These are phyloP conservation scores for Pseudonectria foliicola DNA, from an alignment of 2,329 filamentous ascomycete genomes.

Conservation along the genomic window DNA sequence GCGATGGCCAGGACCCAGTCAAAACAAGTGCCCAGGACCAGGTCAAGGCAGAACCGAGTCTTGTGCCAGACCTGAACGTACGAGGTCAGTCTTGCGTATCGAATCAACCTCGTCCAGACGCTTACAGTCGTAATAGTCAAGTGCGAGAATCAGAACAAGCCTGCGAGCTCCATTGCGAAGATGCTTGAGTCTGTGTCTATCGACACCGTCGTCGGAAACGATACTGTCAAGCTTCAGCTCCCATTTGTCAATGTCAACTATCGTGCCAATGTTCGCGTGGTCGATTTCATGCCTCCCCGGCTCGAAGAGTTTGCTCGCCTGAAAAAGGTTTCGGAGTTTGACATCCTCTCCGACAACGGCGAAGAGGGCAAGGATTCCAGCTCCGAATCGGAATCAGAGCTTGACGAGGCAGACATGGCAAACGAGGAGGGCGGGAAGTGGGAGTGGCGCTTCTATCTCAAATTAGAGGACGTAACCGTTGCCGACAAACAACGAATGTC, in stretches of 20 bases:
- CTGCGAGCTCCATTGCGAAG: constrained; percentile 28
- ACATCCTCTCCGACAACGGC: constrained; percentile 40
- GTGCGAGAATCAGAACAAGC: constrained; percentile 36
- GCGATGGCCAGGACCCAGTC: constrained; percentile 7
- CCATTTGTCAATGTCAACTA: constrained; percentile 73
- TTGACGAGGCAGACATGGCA: constrained; percentile 13
- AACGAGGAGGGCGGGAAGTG: constrained; percentile 38
- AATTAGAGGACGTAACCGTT: constrained; percentile 61
- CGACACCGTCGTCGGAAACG: constrained; percentile 35
- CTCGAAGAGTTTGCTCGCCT: constrained; percentile 64
- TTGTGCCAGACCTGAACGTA: constrained; percentile 23
- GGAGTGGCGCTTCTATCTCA: constrained; percentile 79
- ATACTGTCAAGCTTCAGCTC: constrained; percentile 34
- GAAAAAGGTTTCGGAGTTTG: constrained; percentile 36
- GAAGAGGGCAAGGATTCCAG: constrained; percentile 15
- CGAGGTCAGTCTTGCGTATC: constrained; percentile 17
- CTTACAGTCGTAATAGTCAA: constrained; percentile 31
- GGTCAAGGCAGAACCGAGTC: constrained; percentile 18
- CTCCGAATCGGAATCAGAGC: constrained; percentile 12
- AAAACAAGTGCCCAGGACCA: constrained; percentile 6
- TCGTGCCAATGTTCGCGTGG: constrained; percentile 62
- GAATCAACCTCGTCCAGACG: background rate
- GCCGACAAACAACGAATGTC: constrained; percentile 28
- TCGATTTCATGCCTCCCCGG: constrained; percentile 68
- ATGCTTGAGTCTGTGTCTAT: constrained; percentile 34